A percentile compares a stretch with the other conserved stretches of the same genome.
Conservation (phyloP, 2,329 filamentous ascomycete genomes). For the Botrytis galanthina region DNA sequence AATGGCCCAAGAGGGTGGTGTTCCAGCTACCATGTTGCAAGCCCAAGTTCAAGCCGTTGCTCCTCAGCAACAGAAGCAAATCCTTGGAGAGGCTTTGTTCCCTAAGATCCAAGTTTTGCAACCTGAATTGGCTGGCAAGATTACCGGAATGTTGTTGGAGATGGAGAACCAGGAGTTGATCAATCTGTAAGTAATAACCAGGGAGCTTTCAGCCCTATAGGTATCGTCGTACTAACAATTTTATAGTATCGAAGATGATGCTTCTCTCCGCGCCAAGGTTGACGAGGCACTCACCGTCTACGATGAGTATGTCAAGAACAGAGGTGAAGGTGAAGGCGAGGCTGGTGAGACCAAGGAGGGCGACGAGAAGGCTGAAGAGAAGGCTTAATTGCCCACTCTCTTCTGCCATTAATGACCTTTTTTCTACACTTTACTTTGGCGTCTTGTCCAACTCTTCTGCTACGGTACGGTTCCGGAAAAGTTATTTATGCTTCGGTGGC, state of each 20-base stretch:
- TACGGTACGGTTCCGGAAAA: conserved; percentile 36
- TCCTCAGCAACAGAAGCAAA: conserved; percentile 91
- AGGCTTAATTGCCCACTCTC: conserved; percentile 46
- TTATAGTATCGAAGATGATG: conserved; percentile 79
- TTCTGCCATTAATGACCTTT: conserved; percentile 28
- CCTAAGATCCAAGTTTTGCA: conserved; percentile 96
- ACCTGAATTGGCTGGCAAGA: conserved; percentile 95
- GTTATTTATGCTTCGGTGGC: conserved; percentile 35
- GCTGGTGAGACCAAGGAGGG: conserved; percentile 46
- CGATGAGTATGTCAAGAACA: conserved; percentile 91
- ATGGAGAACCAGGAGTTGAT: conserved; percentile 97
- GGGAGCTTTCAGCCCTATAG: not conserved
- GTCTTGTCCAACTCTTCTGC: conserved; percentile 36
- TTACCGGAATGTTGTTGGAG: conserved; percentile 98
- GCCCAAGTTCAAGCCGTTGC: conserved; percentile 54
- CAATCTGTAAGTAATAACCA: conserved; percentile 73
- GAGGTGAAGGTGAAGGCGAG: conserved; percentile 40
- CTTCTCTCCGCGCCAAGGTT: conserved; percentile 89
- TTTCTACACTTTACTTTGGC: conserved; percentile 31
- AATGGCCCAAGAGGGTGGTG: conserved; percentile 35
- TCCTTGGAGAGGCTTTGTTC: conserved; percentile 96
- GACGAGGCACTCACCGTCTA: conserved; percentile 96
- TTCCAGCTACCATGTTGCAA: conserved; percentile 47
- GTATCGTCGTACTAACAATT: conserved; percentile 34
- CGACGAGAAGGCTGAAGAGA: conserved; percentile 49